These are phyloP conservation scores for Xylaria sp. DNA, from an alignment of 2,329 filamentous ascomycete genomes.

Conservation along the genomic window DNA sequence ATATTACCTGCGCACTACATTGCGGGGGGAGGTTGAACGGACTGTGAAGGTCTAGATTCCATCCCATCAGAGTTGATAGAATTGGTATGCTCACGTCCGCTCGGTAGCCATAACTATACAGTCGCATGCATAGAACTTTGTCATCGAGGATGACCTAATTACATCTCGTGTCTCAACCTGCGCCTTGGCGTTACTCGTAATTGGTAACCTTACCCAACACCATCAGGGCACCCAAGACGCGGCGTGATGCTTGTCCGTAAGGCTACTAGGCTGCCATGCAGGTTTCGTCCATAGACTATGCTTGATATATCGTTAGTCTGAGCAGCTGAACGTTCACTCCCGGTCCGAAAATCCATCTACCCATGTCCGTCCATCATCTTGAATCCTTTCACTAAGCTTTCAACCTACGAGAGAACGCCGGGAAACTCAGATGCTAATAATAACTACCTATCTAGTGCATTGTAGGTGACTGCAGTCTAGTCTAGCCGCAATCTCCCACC, in stretches of 20 bases:
- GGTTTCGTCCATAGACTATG: slow-evolving; percentile 15
- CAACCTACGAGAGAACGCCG: neutral
- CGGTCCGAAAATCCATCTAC: slow-evolving; percentile 1
- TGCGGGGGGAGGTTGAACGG: slow-evolving; percentile 1
- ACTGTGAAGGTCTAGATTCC: neutral
- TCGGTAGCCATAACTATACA: neutral
- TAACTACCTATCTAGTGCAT: neutral
- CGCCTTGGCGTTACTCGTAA: slow-evolving; percentile 10
- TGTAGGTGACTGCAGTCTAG: too few species aligned
- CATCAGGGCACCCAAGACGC: neutral
- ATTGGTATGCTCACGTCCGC: neutral
- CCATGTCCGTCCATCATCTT: neutral
- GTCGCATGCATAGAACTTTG: slow-evolving; percentile 4
- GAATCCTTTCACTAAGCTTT: neutral
- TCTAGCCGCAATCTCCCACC: too few species aligned
- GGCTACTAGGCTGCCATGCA: slow-evolving; percentile 16
- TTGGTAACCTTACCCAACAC: neutral
- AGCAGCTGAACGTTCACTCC: slow-evolving; percentile 16
- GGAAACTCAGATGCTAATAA: neutral
- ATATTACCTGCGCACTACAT: slow-evolving; percentile 24
- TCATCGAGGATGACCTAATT: slow-evolving; percentile 16
- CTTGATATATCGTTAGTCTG: slow-evolving; percentile 15
- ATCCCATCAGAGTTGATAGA: neutral
- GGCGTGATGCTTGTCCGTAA: slow-evolving; percentile 30
- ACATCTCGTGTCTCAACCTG: slow-evolving; percentile 5